Conservation (phyloP, 305 asterid genomes). For the Solanum hybrid region DNA sequence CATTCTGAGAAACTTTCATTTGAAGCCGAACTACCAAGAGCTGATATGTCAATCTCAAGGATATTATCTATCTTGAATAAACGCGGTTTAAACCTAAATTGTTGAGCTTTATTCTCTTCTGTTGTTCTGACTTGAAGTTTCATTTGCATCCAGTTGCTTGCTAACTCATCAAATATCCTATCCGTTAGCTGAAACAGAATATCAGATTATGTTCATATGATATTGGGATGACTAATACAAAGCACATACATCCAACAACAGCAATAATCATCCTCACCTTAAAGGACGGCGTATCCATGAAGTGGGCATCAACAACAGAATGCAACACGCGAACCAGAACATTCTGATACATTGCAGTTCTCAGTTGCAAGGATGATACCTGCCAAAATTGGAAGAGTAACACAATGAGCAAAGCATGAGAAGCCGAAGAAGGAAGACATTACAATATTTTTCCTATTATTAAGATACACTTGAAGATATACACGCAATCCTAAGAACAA, state of each 20-base stretch:
- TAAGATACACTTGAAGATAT: not conserved
- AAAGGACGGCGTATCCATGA: conserved; percentile 50
- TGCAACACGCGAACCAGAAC: conserved; percentile 51
- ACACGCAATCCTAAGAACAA: not conserved
- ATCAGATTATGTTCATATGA: conserved; percentile 4
- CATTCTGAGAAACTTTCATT: conserved; percentile 60
- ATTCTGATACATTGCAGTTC: conserved; percentile 50
- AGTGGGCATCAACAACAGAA: conserved; percentile 47
- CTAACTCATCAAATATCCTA: conserved; percentile 56
- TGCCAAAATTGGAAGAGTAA: not conserved
- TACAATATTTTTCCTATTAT: not conserved
- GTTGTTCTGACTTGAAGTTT: conserved; percentile 42
- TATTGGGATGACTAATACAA: not conserved
- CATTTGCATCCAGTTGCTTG: conserved; percentile 57
- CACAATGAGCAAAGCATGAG: not conserved
- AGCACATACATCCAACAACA: not conserved
- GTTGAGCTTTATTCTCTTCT: conserved; percentile 43
- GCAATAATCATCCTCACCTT: conserved; percentile 27
- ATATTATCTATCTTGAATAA: conserved; percentile 64
- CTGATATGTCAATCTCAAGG: conserved; percentile 64
- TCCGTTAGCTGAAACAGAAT: conserved; percentile 44
- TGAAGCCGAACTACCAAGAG: conserved; percentile 40
- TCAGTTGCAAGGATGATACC: conserved; percentile 38
- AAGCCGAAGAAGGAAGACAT: not conserved
- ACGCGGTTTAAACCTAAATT: conserved; percentile 70